Base-by-base conservation (phyloP, 768 basidiomycete species). In the Mycena galopus region DNA sequence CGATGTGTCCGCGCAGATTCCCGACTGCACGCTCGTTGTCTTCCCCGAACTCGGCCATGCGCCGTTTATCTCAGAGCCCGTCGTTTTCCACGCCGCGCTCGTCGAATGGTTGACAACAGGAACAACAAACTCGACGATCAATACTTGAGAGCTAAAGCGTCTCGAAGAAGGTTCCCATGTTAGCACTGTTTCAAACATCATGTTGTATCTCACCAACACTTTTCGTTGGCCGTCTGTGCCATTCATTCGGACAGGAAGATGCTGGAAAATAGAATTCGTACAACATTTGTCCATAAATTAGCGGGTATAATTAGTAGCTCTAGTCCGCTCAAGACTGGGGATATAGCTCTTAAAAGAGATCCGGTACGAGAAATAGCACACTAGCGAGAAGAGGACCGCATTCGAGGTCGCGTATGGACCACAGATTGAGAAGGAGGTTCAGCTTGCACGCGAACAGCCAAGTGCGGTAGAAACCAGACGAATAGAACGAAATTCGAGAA, bases 1-100 rank as follows among this genome's bases (percentile, higher is more conserved):
- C 59, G 59, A 53, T 21, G 67, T 62, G 47, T 55, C 67, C 9
- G 59, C 67, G 21, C 59, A 61, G 37, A 27, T 69, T 29, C 67
- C 67, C 16, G 17, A 69, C 60, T 61, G 59, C 51, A 62, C 58
- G 5, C 51, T 69, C 27, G 27, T 69, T 23, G 44, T 35, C 29
- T 69, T 69, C 51, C 67, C 67, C 27, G 67, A 69, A 21, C 55
- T 69, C 29, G 67, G 67, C 50, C 67, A 69, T 12, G 60, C 67
- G 35, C 67, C 67, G 60, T 60, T 62, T 7, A 69, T 69, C 51
- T 62, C 58, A 37, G 30, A 61, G 23, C 67, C 67, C 27, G 67
- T 37, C 35, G n/a, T 7, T 16, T 69, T 69, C 60, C 35, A 37
- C 27, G 67, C 58, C 21, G 67, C 51, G 2, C 37, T 69, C 2